These are phyloP conservation scores for Metschnikowia drakensbergensis DNA, from an alignment of 805 yeast species.

Conservation along the genomic window DNA sequence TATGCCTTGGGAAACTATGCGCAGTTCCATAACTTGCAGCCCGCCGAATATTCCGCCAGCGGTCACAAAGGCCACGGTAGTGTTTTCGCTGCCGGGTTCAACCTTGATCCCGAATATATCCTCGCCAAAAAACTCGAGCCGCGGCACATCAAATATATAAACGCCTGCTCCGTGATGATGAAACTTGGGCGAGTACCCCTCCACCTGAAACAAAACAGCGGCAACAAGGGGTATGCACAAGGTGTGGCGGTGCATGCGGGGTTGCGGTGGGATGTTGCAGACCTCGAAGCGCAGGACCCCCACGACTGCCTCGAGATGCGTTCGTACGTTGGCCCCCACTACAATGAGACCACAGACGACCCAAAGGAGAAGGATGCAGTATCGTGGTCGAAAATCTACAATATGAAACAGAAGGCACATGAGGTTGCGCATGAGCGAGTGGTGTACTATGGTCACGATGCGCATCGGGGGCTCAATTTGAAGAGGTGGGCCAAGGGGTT, in stretches of 20 bases:
- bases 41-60: slow-evolving; percentile 1
- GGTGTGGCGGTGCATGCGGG: slow-evolving; percentile 83
- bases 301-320: slow-evolving; percentile 66
- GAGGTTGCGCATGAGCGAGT: slow-evolving; percentile 29
- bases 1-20: slow-evolving; percentile 65
- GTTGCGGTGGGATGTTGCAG: slow-evolving; percentile 56
- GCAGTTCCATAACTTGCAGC: slow-evolving; percentile 46
- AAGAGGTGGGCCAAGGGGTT: slow-evolving; percentile 70
- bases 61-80: background rate
- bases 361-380: slow-evolving; percentile 35
- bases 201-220: slow-evolving; percentile 21
- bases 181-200: slow-evolving; percentile 59
- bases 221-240: slow-evolving; percentile 26
- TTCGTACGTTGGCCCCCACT: slow-evolving; percentile 61
- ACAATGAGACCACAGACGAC: slow-evolving; percentile 53
- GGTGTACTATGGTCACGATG: slow-evolving; percentile 88
- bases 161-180: slow-evolving; percentile 61
- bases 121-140: slow-evolving; percentile 55
- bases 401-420: slow-evolving; percentile 37
- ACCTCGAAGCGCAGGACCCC: slow-evolving; percentile 57
- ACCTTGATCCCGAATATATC: slow-evolving; percentile 35
- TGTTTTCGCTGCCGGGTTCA: slow-evolving; percentile 16
- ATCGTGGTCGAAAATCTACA: slow-evolving; percentile 59
- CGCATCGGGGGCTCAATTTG: slow-evolving; percentile 66
- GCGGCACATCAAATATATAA: slow-evolving; percentile 56